Evolutionary conservation across 148 eudicot genomes (phyloP), one percentile per base, ranked within the genome.

Genomic region (Spergularia bocconei): DNA sequence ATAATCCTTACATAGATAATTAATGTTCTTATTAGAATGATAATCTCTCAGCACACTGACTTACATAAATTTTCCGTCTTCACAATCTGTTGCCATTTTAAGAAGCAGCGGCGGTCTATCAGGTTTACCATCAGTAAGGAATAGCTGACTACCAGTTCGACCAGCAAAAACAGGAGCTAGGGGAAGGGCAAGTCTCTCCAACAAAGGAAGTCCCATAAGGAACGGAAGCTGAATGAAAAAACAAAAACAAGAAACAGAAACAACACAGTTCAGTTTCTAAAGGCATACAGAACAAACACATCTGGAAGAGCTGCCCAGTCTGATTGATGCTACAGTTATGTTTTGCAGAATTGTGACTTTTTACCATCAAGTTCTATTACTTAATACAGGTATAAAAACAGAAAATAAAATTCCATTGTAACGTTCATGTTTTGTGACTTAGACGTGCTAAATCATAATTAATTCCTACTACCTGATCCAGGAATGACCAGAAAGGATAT

Each of bases 91-190:
- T 66, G 99, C 85, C 99, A 95, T 95, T 77, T 92, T 84, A 53
- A 95, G 70, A 71, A 95, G 90, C 75, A 95, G 96, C 58, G 99
- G 99, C 47, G 99, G 91, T 81, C 78, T 87, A 67, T 85, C 69
- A 67, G 99, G 81, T 81, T 88, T 86, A 53, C 97, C 98, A 85
- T 95, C 99, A 67, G 98, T 95, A 65, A 95, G 94, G 77, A 92
- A 95, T 47, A 95, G 86, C 82, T 95, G 99, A 60, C 92, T 92
- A 69, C 99, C 99, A 56, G 98, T 92, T 79, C 88, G 96, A 65
- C 99, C 97, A 81, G 86, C 91, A 60, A 95, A 82, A 78, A 89
- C 66, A 50, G 92, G 84, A 54, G 98, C 99, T 69, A 95, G 21
- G 10, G 94, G 89, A 67, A 87, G 89, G 85, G 92, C 99, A 78